Evolutionary conservation across 2,329 filamentous ascomycete species (phyloP).

Genomic region (Podosphaera fusca): DNA sequence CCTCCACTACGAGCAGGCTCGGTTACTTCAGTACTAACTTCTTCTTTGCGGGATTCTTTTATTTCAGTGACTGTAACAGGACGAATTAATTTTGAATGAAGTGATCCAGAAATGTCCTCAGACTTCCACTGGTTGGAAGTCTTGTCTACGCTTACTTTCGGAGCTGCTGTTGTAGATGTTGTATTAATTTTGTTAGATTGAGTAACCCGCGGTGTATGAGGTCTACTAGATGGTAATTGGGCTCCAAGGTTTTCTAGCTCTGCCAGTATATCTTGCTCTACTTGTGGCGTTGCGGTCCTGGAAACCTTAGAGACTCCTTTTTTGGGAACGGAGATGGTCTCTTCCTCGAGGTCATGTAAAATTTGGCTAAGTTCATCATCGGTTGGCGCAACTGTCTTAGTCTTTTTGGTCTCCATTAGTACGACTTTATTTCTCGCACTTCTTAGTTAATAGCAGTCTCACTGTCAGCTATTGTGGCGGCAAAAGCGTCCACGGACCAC

Average conservation of each 20-base stretch:
- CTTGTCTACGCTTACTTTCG: conserved; percentile 43
- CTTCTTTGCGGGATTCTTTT: conserved; percentile 32
- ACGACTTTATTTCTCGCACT: background rate
- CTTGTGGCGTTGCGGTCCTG: conserved; percentile 17
- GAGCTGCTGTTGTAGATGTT: conserved; percentile 25
- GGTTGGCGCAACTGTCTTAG: conserved; percentile 26
- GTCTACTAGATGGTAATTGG: conserved; percentile 45
- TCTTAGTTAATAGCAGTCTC: too few relatives aligned
- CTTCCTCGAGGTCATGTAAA: conserved; percentile 36
- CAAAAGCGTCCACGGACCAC: too few relatives aligned
- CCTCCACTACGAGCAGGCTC: conserved; percentile 32
- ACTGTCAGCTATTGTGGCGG: too few relatives aligned
- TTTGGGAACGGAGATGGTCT: conserved; percentile 21
- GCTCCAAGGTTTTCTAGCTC: conserved; percentile 56
- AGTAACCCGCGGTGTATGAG: conserved; percentile 55
- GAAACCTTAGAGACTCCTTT: conserved; percentile 17
- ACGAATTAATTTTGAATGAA: conserved; percentile 49
- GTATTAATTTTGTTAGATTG: conserved; percentile 29
- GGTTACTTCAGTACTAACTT: conserved; percentile 21
- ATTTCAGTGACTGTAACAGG: conserved; percentile 37
- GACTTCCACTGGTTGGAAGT: conserved; percentile 37
- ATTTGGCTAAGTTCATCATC: conserved; percentile 43
- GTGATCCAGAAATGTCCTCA: conserved; percentile 49
- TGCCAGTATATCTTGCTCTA: conserved; percentile 54
- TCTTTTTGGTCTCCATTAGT: conserved; percentile 35